These are phyloP conservation scores for Aspergillus oerlinghausenensis DNA, from an alignment of 2,329 filamentous ascomycete species.

Conservation along the genomic window DNA sequence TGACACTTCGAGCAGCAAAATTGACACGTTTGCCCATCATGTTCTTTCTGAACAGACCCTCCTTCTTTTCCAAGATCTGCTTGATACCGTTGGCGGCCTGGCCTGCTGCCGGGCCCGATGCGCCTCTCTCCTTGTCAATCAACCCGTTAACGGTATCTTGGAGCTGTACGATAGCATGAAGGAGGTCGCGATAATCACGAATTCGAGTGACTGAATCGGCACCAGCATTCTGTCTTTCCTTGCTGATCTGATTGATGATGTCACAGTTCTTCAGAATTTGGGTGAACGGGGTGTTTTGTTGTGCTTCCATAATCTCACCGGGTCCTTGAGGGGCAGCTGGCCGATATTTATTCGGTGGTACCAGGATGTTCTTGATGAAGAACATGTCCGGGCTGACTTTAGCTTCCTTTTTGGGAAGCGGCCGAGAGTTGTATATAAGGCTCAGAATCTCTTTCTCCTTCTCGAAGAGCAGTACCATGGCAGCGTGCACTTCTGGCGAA, in stretches of 20 bases:
- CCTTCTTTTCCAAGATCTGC: slow-evolving; percentile 96
- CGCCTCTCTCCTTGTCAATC: slow-evolving; percentile 84
- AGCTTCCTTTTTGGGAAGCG: slow-evolving; percentile 53
- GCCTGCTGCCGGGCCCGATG: slow-evolving; percentile 71
- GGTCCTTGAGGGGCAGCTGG: slow-evolving; percentile 79
- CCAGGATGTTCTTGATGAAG: slow-evolving; percentile 79
- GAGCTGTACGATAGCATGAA: slow-evolving; percentile 75
- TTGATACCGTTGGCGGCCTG: slow-evolving; percentile 91
- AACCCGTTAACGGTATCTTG: slow-evolving; percentile 91
- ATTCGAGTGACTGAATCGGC: slow-evolving; percentile 44
- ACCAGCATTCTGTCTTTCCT: slow-evolving; percentile 57
- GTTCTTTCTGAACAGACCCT: slow-evolving; percentile 95
- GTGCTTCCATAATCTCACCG: slow-evolving; percentile 77
- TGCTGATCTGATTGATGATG: slow-evolving; percentile 67
- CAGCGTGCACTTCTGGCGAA: slow-evolving; percentile 75
- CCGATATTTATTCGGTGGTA: slow-evolving; percentile 87
- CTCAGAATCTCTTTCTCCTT: slow-evolving; percentile 79
- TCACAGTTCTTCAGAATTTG: slow-evolving; percentile 73
- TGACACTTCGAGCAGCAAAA: slow-evolving; percentile 94
- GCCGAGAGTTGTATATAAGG: slow-evolving; percentile 78
- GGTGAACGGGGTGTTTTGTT: slow-evolving; percentile 85
- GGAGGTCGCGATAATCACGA: slow-evolving; percentile 69
- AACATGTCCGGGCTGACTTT: slow-evolving; percentile 82
- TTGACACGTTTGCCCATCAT: slow-evolving; percentile 99
- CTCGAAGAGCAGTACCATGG: slow-evolving; percentile 74